Conservation (phyloP, 306 rosid species). For the Fagus crenata region DNA sequence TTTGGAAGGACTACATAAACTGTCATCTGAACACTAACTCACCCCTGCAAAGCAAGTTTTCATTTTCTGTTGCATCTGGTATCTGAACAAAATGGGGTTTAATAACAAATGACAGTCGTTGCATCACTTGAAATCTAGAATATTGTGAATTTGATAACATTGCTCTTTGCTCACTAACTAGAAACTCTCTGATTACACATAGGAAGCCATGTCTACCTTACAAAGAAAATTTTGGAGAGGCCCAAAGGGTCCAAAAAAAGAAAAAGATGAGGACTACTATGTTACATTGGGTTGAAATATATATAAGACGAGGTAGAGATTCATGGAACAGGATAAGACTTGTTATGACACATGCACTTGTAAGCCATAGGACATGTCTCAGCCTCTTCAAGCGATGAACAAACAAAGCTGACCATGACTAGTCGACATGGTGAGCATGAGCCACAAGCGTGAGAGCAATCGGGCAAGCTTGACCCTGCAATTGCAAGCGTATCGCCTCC, state of each 20-base stretch:
- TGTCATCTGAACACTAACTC: too few relatives aligned
- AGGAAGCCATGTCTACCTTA: background rate
- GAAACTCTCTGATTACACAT: constrained; percentile 27
- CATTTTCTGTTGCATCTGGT: background rate
- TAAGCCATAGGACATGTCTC: constrained; percentile 96
- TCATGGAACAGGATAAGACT: constrained; percentile 83
- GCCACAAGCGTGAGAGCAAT: constrained; percentile 85
- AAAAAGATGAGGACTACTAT: background rate
- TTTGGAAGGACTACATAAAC: too few relatives aligned
- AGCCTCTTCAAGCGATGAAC: constrained; percentile 63
- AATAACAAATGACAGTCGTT: background rate
- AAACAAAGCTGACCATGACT: constrained; percentile 81
- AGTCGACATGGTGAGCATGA: constrained; percentile 74
- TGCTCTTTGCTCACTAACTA: background rate
- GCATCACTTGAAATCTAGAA: background rate
- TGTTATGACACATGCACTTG: constrained; percentile 81
- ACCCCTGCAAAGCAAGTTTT: too few relatives aligned
- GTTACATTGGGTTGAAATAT: background rate
- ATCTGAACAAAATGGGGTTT: too few relatives aligned
- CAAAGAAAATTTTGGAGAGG: background rate
- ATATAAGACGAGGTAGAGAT: background rate
- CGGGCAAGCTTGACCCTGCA: constrained; percentile 80
- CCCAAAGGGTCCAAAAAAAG: background rate
- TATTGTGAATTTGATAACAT: background rate
- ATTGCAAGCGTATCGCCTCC: constrained; percentile 51